Base-by-base conservation (phyloP, 176 grass and related monocot genomes). In the Dactylis glomerata region DNA sequence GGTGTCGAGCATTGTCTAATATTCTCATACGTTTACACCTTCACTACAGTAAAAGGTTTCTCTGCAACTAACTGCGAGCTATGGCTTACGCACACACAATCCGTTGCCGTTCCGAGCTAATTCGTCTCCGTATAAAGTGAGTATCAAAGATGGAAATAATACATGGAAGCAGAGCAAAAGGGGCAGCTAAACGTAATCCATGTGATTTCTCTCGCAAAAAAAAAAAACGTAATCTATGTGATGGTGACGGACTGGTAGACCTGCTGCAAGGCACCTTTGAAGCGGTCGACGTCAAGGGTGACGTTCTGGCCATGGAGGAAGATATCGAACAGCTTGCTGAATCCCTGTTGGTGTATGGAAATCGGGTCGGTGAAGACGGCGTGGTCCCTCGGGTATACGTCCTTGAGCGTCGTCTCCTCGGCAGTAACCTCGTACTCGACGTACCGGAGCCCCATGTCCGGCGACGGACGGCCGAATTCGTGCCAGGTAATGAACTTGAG, bases 341-440 rank as follows among this genome's bases (percentile, higher is more conserved):
- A 93, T 0, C 91, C 89, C 24, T 28, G 27, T 15, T 83, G 82
- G 28, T 86, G 75, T 36, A 93, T 90, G 49, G 87, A 91, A 0
- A 75, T 2, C 0, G 94, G 89, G 86, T 92, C 85, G 0, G 88
- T 79, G 70, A 97, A 93, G 33, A 93, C 77, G 6, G 82, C 73
- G 65, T 90, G 73, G 14, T 92, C 89, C 54, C 79, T 87, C 0
- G 87, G 78, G 75, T 97, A 94, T 69, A 22, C 76, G 3, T 97
- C 79, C 30, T 75, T 88, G 27, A 97, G 89, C 28, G 87, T 92
- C 12, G 91, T 97, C 83, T 97, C 94, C 8, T 93, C 82, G 3
- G 88, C 87, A 2, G 57, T 67, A 1, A 68, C 91, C 88, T 94
- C 92, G 76, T 97, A 97, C 22, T 97, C 85, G 66, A 89, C 81